Evolutionary conservation across 1,139 yeast species (phyloP).

Genomic region (Yamadazyma jaroonii): DNA sequence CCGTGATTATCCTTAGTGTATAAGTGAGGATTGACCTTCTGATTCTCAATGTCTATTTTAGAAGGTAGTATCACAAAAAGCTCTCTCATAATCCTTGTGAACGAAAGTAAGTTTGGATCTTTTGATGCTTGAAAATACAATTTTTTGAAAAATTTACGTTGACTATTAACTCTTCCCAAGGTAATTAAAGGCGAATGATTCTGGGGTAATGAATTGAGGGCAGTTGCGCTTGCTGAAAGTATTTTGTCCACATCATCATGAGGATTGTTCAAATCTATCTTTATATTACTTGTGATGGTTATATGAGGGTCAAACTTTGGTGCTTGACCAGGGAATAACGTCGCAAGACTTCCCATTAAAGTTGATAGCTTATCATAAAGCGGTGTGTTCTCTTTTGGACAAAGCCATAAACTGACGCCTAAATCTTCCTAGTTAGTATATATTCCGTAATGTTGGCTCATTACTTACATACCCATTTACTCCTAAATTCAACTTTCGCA

Average conservation of each 20-base stretch:
- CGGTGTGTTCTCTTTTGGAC: conserved; percentile 58
- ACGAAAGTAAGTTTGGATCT: conserved; percentile 57
- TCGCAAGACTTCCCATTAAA: conserved; percentile 61
- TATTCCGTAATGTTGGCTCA: background rate
- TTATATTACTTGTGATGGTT: conserved; percentile 64
- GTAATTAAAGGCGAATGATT: conserved; percentile 36
- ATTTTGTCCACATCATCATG: conserved; percentile 59
- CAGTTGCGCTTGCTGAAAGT: conserved; percentile 64
- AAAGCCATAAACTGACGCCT: conserved; percentile 72
- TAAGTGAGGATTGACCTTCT: conserved; percentile 37
- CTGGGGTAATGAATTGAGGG: conserved; percentile 48
- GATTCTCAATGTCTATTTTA: conserved; percentile 35
- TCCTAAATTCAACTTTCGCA: background rate
- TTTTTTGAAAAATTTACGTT: conserved; percentile 56
- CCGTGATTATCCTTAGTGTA: conserved; percentile 38
- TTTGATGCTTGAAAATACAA: conserved; percentile 56
- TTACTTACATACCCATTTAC: conserved; percentile 5
- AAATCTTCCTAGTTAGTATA: conserved; percentile 14
- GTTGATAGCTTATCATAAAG: conserved; percentile 57
- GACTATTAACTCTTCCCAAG: conserved; percentile 37
- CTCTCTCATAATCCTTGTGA: conserved; percentile 71
- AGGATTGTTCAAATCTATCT: conserved; percentile 37
- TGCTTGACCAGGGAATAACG: conserved; percentile 70
- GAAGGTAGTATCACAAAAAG: conserved; percentile 53
- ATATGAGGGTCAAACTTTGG: conserved; percentile 71